Base-by-base conservation (phyloP, 2,329 filamentous ascomycete species). In the Lasiodiplodia theobromae region DNA sequence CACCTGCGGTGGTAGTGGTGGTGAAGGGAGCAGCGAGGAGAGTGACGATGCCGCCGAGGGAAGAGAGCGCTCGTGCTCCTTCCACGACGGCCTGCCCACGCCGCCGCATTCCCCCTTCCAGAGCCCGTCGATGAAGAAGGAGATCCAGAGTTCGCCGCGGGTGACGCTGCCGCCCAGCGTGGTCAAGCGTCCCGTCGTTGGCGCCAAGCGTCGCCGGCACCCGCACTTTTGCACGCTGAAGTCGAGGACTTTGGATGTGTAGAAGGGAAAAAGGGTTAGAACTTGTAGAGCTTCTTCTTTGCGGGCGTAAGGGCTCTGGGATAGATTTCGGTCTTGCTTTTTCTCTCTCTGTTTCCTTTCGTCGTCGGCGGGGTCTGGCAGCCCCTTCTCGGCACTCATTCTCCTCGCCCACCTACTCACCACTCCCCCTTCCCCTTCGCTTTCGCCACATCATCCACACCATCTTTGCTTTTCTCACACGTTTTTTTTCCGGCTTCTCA, bases 21-120 rank as follows among this genome's bases (percentile, higher is more conserved):
- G 40, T 34, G 58, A 23, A 4, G 58, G 28, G 18, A 44, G 38
- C 4, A 44, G 38, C 4, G 28, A 11, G 21, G 54, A 44, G 56
- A 18, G n/a, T 60, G 52, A 56, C 2, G 37, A 10, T 21, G n/a
- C n/a, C n/a, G n/a, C 37, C 21, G 28, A 7, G 5, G 40, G 16
- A n/a, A 51, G 47, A 28, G 47, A 64, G 44, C 60, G 44, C 14
- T 64, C 60, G 2, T 64, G 60, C 60, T 64, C 53, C 54, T 58
- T 67, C 53, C 53, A 58, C n/a, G 44, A 67, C 38, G 66, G 66
- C 38, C 57, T 68, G 57, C 66, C 66, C 23, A 68, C 66, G 56
- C 66, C 66, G 47, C 66, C 66, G 47, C 52, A 57, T 25, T 68
- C 66, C 23, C 66, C 66, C 23, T 67, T 58, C n/a, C 40, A 60